Evolutionary conservation across 768 basidiomycete species (phyloP).

Genomic region (Dendrothele bispora): DNA sequence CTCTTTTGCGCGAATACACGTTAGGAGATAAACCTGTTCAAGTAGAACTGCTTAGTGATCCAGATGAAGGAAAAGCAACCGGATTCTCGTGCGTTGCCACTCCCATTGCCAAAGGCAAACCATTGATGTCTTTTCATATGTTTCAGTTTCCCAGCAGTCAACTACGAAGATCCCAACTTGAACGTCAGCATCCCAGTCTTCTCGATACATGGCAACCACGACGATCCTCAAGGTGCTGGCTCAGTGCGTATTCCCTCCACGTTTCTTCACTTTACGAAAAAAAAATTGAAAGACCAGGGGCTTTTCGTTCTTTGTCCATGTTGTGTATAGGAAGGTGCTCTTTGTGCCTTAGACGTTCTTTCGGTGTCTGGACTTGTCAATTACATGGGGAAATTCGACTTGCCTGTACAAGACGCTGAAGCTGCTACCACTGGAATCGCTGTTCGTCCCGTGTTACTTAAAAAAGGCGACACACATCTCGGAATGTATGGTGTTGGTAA

Average conservation of each 20-base stretch:
- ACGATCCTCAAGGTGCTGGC: slow-evolving; percentile 96
- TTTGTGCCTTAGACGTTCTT: slow-evolving; percentile 93
- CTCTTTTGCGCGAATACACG: slow-evolving; percentile 87
- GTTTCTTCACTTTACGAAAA: not conserved
- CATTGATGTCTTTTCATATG: not conserved
- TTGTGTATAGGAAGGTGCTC: slow-evolving; percentile 86
- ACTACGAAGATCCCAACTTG: slow-evolving; percentile 95
- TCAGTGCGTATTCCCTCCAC: slow-evolving; percentile 53
- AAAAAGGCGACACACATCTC: slow-evolving; percentile 84
- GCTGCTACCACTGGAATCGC: slow-evolving; percentile 74
- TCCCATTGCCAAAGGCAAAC: slow-evolving; percentile 2
- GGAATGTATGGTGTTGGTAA: slow-evolving; percentile 96
- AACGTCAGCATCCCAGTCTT: slow-evolving; percentile 97
- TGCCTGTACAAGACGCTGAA: slow-evolving; percentile 71
- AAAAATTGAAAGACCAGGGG: not conserved
- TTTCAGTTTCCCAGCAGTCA: slow-evolving; percentile 88
- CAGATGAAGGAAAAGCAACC: slow-evolving; percentile 83
- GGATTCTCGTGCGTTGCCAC: slow-evolving; percentile 70
- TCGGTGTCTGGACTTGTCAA: slow-evolving; percentile 93
- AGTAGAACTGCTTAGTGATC: slow-evolving; percentile 90
- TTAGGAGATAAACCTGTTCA: slow-evolving; percentile 87
- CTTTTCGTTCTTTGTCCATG: no score
- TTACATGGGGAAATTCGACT: slow-evolving; percentile 96
- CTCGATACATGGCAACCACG: slow-evolving; percentile 99
- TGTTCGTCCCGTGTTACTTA: slow-evolving; percentile 86